Evolutionary conservation across 345 rosid species (phyloP), one percentile per base, ranked within the genome.

Genomic region (Brassica incana): DNA sequence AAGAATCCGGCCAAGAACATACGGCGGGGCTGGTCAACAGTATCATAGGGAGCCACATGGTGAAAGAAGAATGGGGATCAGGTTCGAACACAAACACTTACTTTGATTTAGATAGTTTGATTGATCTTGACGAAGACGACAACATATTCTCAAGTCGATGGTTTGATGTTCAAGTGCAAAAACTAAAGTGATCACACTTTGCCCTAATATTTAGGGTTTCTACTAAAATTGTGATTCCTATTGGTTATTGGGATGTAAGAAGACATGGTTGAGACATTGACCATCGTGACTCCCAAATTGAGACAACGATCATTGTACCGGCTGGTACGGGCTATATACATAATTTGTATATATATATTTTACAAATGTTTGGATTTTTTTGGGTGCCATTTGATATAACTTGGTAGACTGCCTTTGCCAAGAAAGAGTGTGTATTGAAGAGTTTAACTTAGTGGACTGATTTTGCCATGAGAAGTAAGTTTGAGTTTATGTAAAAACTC

Each of bases 41-140:
- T 25, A 9, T 67, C 33, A 33, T 60, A 48, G 78, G 54, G 45
- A 76, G 67, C 73, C 77, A 72, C 1, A 35, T 25, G 33, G 80
- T 72, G 74, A 81, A 81, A 48, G 80, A 76, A 65, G 83, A 81
- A 72, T 76, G 77, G 80, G 77, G 77, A 71, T 81, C 83, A 71
- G 5, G 80, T 71, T 81, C 80, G 9, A 72, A 81, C 63, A 25
- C 80, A 50, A 48, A 76, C 15, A 76, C 80, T 66, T 76, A 81
- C 64, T 81, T 81, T 66, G 59, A 81, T 48, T 66, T 81, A 3
- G 83, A 81, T 2, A 74, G 77, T 76, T 72, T 81, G 77, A 48
- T 81, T 8, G 48, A 72, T 76, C 66, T 65, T 67, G 83, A 72
- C 45, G 65, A 76, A 11, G 83, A 72, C 14, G 73, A 71, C 33